phyloP scores from a whole-genome alignment of 495 filamentous ascomycete genomes.

The Corynascus novoguineensis region DNA sequence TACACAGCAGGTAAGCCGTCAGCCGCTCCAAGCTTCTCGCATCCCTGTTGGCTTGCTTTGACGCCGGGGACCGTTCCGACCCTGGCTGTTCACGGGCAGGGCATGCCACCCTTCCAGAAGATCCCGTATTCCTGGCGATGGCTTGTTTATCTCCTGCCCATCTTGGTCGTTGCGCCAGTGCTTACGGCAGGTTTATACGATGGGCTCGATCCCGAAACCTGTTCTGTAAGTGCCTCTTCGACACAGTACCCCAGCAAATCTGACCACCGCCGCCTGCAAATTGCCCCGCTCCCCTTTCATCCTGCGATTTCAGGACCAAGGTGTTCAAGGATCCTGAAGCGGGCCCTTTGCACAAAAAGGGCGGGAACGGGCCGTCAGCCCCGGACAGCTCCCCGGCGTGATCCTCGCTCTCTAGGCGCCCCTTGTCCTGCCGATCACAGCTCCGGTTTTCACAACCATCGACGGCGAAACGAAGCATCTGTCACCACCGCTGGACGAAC shows the following conservation, averaged over 20 bases:
- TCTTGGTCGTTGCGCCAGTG: constrained; percentile 13
- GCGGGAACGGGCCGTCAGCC: not conserved
- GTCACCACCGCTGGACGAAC: constrained; percentile 12
- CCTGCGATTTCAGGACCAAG: constrained; percentile 17
- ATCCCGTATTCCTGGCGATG: constrained; percentile 27
- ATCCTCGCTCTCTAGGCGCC: constrained; percentile 26
- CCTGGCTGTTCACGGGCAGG: constrained; percentile 1
- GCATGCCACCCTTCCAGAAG: constrained; percentile 20
- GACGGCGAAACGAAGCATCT: constrained; percentile 25
- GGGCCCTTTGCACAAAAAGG: constrained; percentile 3
- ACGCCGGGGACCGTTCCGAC: not conserved
- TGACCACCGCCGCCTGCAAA: not conserved
- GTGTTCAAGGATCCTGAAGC: constrained; percentile 11
- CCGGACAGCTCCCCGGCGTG: constrained; percentile 19
- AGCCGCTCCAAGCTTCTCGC: not conserved
- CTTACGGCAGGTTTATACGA: constrained; percentile 19
- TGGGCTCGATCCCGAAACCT: constrained; percentile 20
- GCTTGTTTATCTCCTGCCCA: constrained; percentile 17
- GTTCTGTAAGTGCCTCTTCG: constrained; percentile 13
- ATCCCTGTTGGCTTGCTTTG: not conserved
- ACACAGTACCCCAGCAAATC: not conserved
- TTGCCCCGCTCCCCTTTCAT: not conserved
- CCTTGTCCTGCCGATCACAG: constrained; percentile 24
- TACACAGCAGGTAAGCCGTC: not conserved
- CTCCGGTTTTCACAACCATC: constrained; percentile 21